These are phyloP conservation scores for Coemansia sp. DNA, from an alignment of 192 early-diverging fungal genomes.

Conservation along the genomic window DNA sequence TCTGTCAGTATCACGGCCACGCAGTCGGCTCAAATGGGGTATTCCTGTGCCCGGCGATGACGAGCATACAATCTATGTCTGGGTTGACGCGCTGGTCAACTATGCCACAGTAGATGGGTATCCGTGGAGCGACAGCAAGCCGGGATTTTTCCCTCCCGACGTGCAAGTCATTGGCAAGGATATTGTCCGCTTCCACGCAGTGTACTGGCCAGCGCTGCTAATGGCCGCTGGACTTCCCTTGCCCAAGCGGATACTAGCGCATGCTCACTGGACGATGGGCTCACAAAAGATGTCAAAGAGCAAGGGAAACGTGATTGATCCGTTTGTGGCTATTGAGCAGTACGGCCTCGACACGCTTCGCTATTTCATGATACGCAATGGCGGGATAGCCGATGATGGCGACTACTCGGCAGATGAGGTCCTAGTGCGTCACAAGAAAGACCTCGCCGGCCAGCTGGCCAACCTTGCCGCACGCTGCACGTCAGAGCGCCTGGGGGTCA, in stretches of 20 bases:
- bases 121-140: slow-evolving; percentile 61
- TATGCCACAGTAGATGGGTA: slow-evolving; percentile 89
- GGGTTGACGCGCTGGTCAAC: slow-evolving; percentile 95
- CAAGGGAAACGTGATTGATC: slow-evolving; percentile 90
- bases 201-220: slow-evolving; percentile 97
- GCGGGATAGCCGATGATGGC: slow-evolving; percentile 84
- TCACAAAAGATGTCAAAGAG: slow-evolving; percentile 97
- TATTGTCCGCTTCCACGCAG: slow-evolving; percentile 94
- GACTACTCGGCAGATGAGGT: slow-evolving; percentile 77
- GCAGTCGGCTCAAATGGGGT: slow-evolving; percentile 83
- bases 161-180: slow-evolving; percentile 95
- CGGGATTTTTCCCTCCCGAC: slow-evolving; percentile 65
- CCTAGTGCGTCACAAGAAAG: slow-evolving; percentile 70
- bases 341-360: slow-evolving; percentile 89
- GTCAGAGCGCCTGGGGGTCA: slow-evolving; percentile 40
- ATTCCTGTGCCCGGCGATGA: slow-evolving; percentile 88
- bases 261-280: slow-evolving; percentile 93
- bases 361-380: slow-evolving; percentile 91
- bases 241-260: slow-evolving; percentile 83
- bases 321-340: slow-evolving; percentile 65
- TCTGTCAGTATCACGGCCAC: slow-evolving; percentile 85
- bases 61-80: slow-evolving; percentile 94
- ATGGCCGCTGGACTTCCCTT: slow-evolving; percentile 83
- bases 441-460: slow-evolving; percentile 81
- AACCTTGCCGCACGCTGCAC: slow-evolving; percentile 78